phyloP scores from a whole-genome alignment of 192 early-diverging fungal genomes.

The Rhizoclosmatium globosum region DNA sequence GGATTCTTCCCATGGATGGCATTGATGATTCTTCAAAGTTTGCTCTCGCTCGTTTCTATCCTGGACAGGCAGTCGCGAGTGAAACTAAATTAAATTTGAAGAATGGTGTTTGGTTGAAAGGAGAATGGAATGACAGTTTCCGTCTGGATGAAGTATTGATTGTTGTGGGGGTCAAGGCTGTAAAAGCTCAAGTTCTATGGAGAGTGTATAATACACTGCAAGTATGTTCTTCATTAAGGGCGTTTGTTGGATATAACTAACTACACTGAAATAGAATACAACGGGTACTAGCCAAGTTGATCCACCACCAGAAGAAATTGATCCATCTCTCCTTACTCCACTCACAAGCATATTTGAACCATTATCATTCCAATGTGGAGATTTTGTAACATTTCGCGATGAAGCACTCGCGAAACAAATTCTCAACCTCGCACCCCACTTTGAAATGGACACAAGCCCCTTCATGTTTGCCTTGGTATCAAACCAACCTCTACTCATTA shows the following conservation, averaged over 20 bases:
- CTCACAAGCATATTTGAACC: slow-evolving; percentile 16
- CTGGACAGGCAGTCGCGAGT: slow-evolving; percentile 12
- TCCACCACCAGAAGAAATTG: slow-evolving; percentile 23
- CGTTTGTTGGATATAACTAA: background rate
- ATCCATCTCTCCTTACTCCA: slow-evolving; percentile 17
- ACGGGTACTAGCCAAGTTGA: background rate
- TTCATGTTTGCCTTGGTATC: slow-evolving; percentile 15
- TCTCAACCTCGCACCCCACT: background rate
- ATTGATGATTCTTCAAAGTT: slow-evolving; percentile 15
- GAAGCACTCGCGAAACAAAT: background rate
- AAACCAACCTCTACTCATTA: background rate
- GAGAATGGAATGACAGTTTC: background rate
- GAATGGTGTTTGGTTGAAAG: slow-evolving; percentile 25
- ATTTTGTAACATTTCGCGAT: slow-evolving; percentile 20
- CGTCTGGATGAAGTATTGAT: background rate
- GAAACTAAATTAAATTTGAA: background rate
- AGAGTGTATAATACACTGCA: slow-evolving; percentile 22
- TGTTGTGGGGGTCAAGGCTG: slow-evolving; percentile 18
- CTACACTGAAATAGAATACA: background rate
- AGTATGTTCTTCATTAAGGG: background rate
- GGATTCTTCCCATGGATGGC: slow-evolving; percentile 1
- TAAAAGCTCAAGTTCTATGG: slow-evolving; percentile 7
- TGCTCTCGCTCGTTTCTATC: slow-evolving; percentile 23
- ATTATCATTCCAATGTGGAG: slow-evolving; percentile 11
- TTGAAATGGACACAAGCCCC: slow-evolving; percentile 13